Percentiles rank a stretch among this genome's conserved stretches.
Conservation (phyloP, 202 grass and related monocot genomes). For the Dendrocalamus latiflorus region DNA sequence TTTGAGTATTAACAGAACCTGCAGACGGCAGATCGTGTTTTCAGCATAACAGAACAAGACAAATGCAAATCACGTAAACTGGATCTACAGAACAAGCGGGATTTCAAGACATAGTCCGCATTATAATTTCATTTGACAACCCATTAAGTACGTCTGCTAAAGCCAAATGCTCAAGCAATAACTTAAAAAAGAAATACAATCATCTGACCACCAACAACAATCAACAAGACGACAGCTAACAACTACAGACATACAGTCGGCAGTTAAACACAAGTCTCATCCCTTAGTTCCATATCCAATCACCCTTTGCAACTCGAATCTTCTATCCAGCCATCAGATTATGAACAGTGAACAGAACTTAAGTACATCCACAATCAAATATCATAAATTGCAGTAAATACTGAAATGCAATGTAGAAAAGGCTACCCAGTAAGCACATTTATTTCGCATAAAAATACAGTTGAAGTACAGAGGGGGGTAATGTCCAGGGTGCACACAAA, state of each 20-base stretch:
- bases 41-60: not conserved
- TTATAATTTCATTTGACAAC: not conserved
- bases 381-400: not conserved
- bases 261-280: not conserved
- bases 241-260: not conserved
- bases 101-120: not conserved
- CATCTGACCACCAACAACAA: not conserved
- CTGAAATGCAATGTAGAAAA: not conserved
- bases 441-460: not conserved
- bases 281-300: not conserved
- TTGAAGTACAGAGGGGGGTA: not conserved
- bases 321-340: conserved; percentile 17
- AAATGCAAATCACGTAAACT: not conserved
- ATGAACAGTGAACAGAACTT: not conserved
- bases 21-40: not conserved
- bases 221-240: not conserved
- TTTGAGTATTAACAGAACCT: too few species aligned
- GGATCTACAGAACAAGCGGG: not conserved
- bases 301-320: not conserved
- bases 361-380: not conserved
- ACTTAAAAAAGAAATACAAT: not conserved
- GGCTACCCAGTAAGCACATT: not conserved
- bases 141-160: not conserved
- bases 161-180: not conserved
- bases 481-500: not conserved